Evolutionary conservation across 148 eudicot species (phyloP), one percentile per base, ranked within the genome.

Genomic region (Diospyros lotus): DNA sequence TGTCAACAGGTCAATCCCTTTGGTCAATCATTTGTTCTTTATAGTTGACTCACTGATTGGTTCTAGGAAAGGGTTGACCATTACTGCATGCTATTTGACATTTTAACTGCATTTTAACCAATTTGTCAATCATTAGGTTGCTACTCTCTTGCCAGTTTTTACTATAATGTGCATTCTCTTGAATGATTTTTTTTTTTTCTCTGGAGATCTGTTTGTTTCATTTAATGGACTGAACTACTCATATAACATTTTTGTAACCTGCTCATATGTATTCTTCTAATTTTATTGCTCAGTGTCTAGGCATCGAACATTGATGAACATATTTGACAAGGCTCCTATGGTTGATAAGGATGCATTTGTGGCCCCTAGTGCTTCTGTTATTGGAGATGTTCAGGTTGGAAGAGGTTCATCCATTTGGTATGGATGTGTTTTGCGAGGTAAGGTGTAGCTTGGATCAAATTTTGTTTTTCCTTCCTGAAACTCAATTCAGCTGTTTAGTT

Each of bases 401-500:
- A 79, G 65, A 12, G 83, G 86, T 68, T 89, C 98, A 41, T 94
- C 98, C 55, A 87, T 94, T 75, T 94, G 98, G 98, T 94, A 94
- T 79, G 98, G 98, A 56, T 94, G 97, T 84, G 97, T 94, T 52
- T 80, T 94, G 74, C 85, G 97, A 86, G 98, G 98, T 94, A 88
- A 76, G 83, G 59, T 66, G 46, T 14, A 11, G 39, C 14, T 40
- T 53, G 40, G 44, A 4, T 28, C 58, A 71, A 14, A 10, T 44
- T 28, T 1, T 38, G 74, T n/a, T 18, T 28, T 14, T 5, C 15
- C 2, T 52, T 12, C 66, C 45, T 11, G 53, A 48, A 53, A 17
- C 67, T 7, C 60, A 68, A n/a, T 60, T 41, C 68, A 11, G 68
- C 59, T 76, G n/a, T 69, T 68, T 51, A 59, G 79, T 69, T 58